Percentiles rank a stretch among this genome's conserved stretches.
These are phyloP conservation scores for Parathielavia hyrcaniae DNA, from an alignment of 495 filamentous ascomycete genomes.

Conservation along the genomic window DNA sequence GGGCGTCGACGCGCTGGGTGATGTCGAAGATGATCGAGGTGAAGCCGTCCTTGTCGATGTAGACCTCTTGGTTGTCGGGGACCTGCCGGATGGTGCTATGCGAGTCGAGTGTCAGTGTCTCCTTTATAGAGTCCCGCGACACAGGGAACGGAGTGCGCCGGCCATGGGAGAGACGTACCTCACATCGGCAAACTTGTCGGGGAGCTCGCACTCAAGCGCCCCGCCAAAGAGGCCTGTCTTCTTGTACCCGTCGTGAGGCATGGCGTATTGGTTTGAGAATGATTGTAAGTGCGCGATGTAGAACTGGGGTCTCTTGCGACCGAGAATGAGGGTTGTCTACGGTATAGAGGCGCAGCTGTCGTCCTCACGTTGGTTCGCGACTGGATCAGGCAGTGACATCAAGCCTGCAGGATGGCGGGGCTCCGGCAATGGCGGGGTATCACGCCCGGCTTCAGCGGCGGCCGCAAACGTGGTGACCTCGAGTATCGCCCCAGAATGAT, in stretches of 20 bases:
- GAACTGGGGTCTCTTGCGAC: not conserved
- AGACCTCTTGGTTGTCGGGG: slow-evolving; percentile 92
- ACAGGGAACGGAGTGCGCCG: not conserved
- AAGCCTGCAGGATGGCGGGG: slow-evolving; percentile 7
- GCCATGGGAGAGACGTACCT: slow-evolving; percentile 46
- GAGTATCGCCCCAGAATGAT: not conserved
- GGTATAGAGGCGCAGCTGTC: not conserved
- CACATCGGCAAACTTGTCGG: slow-evolving; percentile 68
- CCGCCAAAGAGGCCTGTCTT: slow-evolving; percentile 69
- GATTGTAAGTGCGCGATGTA: not conserved
- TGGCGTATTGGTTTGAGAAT: not conserved
- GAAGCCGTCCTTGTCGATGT: slow-evolving; percentile 70
- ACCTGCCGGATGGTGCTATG: slow-evolving; percentile 75
- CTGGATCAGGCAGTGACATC: slow-evolving; percentile 11
- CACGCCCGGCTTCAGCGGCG: not conserved
- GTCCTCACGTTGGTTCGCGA: slow-evolving; percentile 13
- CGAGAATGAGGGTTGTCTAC: not conserved
- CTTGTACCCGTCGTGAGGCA: slow-evolving; percentile 36
- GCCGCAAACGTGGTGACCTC: not conserved
- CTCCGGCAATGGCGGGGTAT: slow-evolving; percentile 4
- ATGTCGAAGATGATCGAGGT: slow-evolving; percentile 86
- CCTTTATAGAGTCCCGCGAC: not conserved
- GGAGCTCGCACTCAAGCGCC: slow-evolving; percentile 66
- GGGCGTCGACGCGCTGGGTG: slow-evolving; percentile 59
- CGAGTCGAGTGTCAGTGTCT: not conserved